phyloP scores from a whole-genome alignment of 768 basidiomycete species.

The Serpula lacrymans region DNA sequence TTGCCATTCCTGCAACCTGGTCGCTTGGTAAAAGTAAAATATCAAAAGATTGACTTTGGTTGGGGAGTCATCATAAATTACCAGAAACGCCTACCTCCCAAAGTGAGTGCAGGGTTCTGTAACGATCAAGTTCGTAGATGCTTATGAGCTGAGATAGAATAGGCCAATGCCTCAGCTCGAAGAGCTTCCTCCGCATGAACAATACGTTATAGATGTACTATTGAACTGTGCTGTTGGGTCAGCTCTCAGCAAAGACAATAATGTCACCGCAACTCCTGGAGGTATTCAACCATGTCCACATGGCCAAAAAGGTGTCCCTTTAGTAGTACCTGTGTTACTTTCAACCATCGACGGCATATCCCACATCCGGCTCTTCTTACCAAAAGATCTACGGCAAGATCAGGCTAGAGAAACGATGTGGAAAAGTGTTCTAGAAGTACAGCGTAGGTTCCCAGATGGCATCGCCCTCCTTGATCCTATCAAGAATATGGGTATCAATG shows the following conservation, averaged over 20 bases:
- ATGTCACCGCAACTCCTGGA: slow-evolving; percentile 54
- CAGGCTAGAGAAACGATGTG: slow-evolving; percentile 77
- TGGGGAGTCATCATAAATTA: slow-evolving; percentile 96
- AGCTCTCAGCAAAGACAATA: slow-evolving; percentile 55
- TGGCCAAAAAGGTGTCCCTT: slow-evolving; percentile 72
- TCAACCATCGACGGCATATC: slow-evolving; percentile 85
- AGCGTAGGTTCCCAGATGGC: slow-evolving; percentile 84
- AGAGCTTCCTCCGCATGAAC: slow-evolving; percentile 76
- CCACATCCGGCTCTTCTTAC: slow-evolving; percentile 81
- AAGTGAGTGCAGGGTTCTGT: too few species aligned
- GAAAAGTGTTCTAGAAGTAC: slow-evolving; percentile 91
- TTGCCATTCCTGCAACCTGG: slow-evolving; percentile 92
- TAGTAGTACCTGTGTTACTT: slow-evolving; percentile 86
- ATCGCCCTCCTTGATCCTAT: slow-evolving; percentile 87
- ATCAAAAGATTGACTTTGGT: slow-evolving; percentile 87
- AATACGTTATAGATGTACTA: slow-evolving; percentile 91
- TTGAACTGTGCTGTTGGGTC: slow-evolving; percentile 73
- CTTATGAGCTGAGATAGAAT: too few species aligned
- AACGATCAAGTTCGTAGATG: neutral
- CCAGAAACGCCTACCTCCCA: slow-evolving; percentile 81
- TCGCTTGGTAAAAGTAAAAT: slow-evolving; percentile 86
- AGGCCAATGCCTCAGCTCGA: slow-evolving; percentile 63
- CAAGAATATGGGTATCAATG: slow-evolving; percentile 93
- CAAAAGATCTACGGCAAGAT: slow-evolving; percentile 83
- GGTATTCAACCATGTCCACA: slow-evolving; percentile 73